These are phyloP conservation scores for Sphaerulina musiva DNA, from an alignment of 2,329 filamentous ascomycete species.

Conservation along the genomic window DNA sequence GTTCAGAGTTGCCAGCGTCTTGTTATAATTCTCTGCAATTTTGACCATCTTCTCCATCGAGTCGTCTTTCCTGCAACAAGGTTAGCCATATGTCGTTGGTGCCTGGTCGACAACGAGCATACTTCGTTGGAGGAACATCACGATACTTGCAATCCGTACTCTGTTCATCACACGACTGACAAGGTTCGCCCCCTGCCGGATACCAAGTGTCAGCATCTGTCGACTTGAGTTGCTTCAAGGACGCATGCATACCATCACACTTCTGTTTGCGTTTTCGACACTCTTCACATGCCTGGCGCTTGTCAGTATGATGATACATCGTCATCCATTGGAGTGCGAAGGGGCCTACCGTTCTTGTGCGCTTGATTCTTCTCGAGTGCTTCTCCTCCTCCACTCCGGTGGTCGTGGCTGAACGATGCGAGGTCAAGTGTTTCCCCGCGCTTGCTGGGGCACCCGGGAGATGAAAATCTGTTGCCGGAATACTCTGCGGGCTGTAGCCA, in stretches of 20 bases:
- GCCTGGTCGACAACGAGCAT: background rate
- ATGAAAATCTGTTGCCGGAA: constrained; percentile 4
- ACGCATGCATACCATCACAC: constrained; percentile 61
- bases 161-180: constrained; percentile 18
- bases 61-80: constrained; percentile 17
- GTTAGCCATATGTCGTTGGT: background rate
- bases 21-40: constrained; percentile 19
- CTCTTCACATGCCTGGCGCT: constrained; percentile 52
- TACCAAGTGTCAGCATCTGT: background rate
- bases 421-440: constrained; percentile 3
- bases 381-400: constrained; percentile 7
- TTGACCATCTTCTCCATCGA: constrained; percentile 21
- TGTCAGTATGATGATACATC: background rate
- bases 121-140: constrained; percentile 21
- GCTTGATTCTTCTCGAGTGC: constrained; percentile 13
- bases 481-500: constrained; percentile 2
- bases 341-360: constrained; percentile 16
- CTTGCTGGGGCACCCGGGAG: constrained; percentile 8
- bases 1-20: constrained; percentile 14
- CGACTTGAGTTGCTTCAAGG: background rate
- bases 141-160: constrained; percentile 20
- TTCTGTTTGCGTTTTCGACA: constrained; percentile 95
- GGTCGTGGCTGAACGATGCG: constrained; percentile 3
- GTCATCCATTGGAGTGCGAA: background rate
- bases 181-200: constrained; percentile 11